Percentiles rank a stretch among this genome's conserved stretches.
Conservation (phyloP, 192 early-diverging fungal genomes). For the Lobosporangium transversale region DNA sequence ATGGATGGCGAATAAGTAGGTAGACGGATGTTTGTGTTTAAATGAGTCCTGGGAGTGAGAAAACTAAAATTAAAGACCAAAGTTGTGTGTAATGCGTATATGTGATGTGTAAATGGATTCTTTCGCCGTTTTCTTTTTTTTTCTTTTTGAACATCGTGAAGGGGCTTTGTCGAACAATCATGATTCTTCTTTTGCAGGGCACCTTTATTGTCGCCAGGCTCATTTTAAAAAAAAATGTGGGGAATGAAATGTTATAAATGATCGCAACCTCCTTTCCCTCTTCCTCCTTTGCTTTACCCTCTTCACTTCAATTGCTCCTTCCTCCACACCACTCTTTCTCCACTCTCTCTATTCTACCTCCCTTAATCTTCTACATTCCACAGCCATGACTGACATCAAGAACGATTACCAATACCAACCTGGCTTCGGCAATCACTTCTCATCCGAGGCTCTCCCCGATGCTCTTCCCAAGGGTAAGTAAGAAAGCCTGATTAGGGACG, state of each 20-base stretch:
- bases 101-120: too few relatives aligned
- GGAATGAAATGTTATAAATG: slow-evolving; percentile 14
- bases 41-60: too few relatives aligned
- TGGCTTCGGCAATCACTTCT: slow-evolving; percentile 93
- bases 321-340: neutral
- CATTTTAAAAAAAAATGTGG: slow-evolving; percentile 13
- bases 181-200: neutral
- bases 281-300: slow-evolving; percentile 1
- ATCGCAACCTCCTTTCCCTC: neutral
- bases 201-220: slow-evolving; percentile 4
- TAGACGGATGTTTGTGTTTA: neutral
- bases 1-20: neutral
- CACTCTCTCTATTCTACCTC: neutral
- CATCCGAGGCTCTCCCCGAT: slow-evolving; percentile 80
- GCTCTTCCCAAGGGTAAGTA: slow-evolving; percentile 82
- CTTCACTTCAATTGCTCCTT: slow-evolving; percentile 3
- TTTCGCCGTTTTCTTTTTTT: slow-evolving; percentile 17
- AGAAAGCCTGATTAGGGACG: neutral
- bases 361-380: neutral
- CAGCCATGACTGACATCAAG: slow-evolving; percentile 37
- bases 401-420: slow-evolving; percentile 70
- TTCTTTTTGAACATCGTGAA: slow-evolving; percentile 1
- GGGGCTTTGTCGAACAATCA: slow-evolving; percentile 14
- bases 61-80: too few relatives aligned
- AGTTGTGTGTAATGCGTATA: too few relatives aligned